These are phyloP conservation scores for Leptodermis oblonga DNA, from an alignment of 257 asterid species.

Conservation along the genomic window DNA sequence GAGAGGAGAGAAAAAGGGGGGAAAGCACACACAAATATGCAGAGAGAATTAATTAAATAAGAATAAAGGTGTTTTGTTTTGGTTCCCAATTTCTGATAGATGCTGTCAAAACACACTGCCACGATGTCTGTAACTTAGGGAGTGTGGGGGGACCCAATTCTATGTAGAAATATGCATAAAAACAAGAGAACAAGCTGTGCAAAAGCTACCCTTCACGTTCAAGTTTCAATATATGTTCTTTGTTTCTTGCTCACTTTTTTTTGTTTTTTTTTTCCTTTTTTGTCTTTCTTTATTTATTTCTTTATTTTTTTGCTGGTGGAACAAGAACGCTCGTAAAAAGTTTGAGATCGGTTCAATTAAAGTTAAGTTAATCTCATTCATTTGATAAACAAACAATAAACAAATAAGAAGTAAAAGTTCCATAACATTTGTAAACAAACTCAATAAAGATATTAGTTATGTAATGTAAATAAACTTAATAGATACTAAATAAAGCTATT, in stretches of 20 bases:
- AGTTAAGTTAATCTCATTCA: too few relatives aligned
- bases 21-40: background rate
- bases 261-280: too few relatives aligned
- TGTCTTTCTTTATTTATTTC: too few relatives aligned
- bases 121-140: slow-evolving; percentile 35
- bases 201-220: slow-evolving; percentile 64
- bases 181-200: slow-evolving; percentile 56
- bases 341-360: too few relatives aligned
- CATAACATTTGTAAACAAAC: too few relatives aligned
- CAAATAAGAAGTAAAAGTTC: too few relatives aligned
- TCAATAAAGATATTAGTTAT: too few relatives aligned
- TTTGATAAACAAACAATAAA: too few relatives aligned
- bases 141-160: slow-evolving; percentile 43
- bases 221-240: slow-evolving; percentile 14
- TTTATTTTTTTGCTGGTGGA: slow-evolving; percentile 1
- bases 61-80: slow-evolving; percentile 11
- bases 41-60: background rate
- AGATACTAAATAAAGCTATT: too few relatives aligned
- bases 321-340: too few relatives aligned
- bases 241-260: background rate
- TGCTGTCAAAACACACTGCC: slow-evolving; percentile 39
- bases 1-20: too few relatives aligned
- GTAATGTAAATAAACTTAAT: too few relatives aligned
- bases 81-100: slow-evolving; percentile 20
- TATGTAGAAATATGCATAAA: slow-evolving; percentile 49